A percentile compares a stretch with the other conserved stretches of the same genome.
phyloP scores from a whole-genome alignment of 1,284 basidiomycete genomes.

The Sphagnurus paluster region DNA sequence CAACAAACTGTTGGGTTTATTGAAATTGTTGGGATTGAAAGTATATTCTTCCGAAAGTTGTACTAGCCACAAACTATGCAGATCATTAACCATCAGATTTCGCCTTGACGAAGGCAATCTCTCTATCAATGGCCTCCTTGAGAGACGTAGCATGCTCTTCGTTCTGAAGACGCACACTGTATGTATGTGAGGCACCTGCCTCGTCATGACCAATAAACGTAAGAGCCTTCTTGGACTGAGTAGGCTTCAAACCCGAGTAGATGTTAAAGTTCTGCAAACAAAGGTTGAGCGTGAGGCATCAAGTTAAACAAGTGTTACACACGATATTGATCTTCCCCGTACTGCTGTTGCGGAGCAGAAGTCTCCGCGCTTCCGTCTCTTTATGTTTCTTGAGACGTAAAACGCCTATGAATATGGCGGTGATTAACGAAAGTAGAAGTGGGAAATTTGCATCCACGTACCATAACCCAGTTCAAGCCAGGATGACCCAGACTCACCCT shows the following conservation, averaged over 20 bases:
- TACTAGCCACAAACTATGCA: neutral
- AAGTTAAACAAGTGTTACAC: conserved; percentile 27
- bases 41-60: neutral
- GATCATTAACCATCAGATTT: conserved; percentile 24
- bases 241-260: conserved; percentile 52
- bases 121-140: conserved; percentile 61
- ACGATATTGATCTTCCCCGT: conserved; percentile 76
- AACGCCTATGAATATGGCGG: conserved; percentile 43
- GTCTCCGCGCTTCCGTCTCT: conserved; percentile 50
- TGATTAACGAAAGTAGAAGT: conserved; percentile 1
- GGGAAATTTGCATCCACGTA: conserved; percentile 31
- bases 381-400: conserved; percentile 73
- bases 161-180: conserved; percentile 63
- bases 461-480: conserved; percentile 68
- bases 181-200: conserved; percentile 52
- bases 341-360: conserved; percentile 67
- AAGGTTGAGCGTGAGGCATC: neutral
- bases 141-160: conserved; percentile 60
- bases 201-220: conserved; percentile 72
- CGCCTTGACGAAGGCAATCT: conserved; percentile 51
- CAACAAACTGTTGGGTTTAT: neutral
- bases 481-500: conserved; percentile 48
- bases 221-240: conserved; percentile 49
- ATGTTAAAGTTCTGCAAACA: conserved; percentile 64
- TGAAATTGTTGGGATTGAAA: neutral